Evolutionary conservation across 2,329 filamentous ascomycete genomes (phyloP).

Genomic region (Pseudogymnoascus sp.): DNA sequence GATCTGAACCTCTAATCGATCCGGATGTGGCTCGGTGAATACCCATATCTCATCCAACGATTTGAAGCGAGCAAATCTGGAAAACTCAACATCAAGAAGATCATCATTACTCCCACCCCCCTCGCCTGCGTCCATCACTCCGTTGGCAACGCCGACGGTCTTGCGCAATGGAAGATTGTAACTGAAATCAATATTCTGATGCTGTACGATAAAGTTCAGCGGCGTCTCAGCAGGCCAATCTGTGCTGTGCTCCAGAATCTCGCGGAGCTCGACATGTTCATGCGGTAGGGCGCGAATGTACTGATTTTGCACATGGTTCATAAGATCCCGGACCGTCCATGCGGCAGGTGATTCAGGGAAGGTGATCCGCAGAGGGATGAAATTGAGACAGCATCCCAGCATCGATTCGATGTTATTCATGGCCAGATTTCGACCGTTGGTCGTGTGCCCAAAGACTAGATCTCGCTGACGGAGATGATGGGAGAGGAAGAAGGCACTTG

Average conservation of each 20-base stretch:
- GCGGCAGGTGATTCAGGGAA: constrained; percentile 28
- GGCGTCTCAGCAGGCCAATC: constrained; percentile 36
- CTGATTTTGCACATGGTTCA: constrained; percentile 34
- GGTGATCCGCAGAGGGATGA: constrained; percentile 34
- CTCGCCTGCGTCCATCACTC: neutral
- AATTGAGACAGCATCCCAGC: constrained; percentile 36
- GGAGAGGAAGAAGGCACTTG: constrained; percentile 34
- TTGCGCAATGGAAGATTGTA: neutral
- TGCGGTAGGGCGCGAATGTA: constrained; percentile 38
- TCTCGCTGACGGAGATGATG: constrained; percentile 31
- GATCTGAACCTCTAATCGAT: neutral
- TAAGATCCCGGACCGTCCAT: constrained; percentile 26
- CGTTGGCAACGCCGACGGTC: neutral
- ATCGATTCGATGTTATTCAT: constrained; percentile 34
- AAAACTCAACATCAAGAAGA: neutral
- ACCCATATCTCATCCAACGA: neutral
- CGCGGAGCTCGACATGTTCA: constrained; percentile 36
- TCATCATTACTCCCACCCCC: neutral
- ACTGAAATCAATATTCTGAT: constrained; percentile 31
- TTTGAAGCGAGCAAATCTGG: neutral
- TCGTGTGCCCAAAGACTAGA: constrained; percentile 35
- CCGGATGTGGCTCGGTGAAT: neutral
- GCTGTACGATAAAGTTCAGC: constrained; percentile 48
- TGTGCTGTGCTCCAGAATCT: constrained; percentile 28
- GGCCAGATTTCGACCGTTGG: constrained; percentile 33